phyloP scores from a whole-genome alignment of 768 basidiomycete genomes.

The Agrocybe praecox region DNA sequence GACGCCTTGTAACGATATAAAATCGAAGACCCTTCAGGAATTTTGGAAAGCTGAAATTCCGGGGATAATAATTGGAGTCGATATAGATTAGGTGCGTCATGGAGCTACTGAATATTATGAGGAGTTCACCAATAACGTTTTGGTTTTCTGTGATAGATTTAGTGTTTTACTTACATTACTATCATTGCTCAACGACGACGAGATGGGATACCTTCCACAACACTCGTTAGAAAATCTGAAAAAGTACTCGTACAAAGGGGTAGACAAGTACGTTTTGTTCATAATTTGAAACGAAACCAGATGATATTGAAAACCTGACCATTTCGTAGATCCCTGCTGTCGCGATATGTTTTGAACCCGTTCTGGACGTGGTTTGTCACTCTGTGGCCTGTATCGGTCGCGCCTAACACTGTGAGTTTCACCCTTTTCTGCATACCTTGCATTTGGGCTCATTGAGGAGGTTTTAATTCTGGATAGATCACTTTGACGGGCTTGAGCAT shows the following conservation, averaged over 20 bases:
- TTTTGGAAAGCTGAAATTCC: background rate
- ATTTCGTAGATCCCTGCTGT: constrained; percentile 65
- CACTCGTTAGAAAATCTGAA: constrained; percentile 73
- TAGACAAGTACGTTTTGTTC: constrained; percentile 65
- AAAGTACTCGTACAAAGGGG: constrained; percentile 78
- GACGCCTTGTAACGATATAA: background rate
- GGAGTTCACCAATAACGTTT: background rate
- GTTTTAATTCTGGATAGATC: constrained; percentile 52
- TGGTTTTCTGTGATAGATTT: background rate
- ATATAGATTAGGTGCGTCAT: background rate
- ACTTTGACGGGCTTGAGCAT: constrained; percentile 84
- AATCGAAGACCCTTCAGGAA: background rate
- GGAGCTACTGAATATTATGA: background rate
- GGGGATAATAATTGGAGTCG: background rate
- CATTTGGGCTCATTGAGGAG: background rate
- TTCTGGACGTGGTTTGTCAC: constrained; percentile 94
- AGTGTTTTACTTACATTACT: background rate
- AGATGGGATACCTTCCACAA: constrained; percentile 68
- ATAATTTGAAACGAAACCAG: background rate
- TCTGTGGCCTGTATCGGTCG: constrained; percentile 81
- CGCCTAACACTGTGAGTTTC: constrained; percentile 86
- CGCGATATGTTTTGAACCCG: constrained; percentile 75
- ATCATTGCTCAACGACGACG: background rate
- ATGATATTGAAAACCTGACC: background rate
- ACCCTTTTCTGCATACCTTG: background rate